A percentile compares a stretch with the other conserved stretches of the same genome.
phyloP scores from a whole-genome alignment of 108 stramenopile genomes.

The Bacterosira constricta region DNA sequence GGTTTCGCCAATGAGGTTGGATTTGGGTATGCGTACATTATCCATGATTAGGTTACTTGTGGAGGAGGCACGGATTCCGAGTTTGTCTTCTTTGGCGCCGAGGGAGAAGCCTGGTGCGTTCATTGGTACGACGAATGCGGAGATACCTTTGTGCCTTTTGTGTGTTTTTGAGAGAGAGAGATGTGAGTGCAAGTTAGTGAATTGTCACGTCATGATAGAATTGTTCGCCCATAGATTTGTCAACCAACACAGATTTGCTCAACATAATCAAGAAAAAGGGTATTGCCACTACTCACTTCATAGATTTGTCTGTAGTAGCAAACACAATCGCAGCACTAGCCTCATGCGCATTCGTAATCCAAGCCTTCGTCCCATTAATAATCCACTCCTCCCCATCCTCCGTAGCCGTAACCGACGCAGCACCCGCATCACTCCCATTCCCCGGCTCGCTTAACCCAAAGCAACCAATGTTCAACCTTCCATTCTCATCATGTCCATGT shows the following conservation, averaged over 20 bases:
- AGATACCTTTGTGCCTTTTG: constrained; percentile 92
- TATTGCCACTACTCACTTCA: constrained; percentile 75
- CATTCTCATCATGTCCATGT: constrained; percentile 45
- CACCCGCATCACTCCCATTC: constrained; percentile 94
- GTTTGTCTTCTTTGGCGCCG: constrained; percentile 97
- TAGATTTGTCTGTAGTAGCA: constrained; percentile 95
- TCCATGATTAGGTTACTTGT: constrained; percentile 97
- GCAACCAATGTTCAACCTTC: constrained; percentile 73
- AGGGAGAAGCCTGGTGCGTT: constrained; percentile 89
- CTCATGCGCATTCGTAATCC: constrained; percentile 98
- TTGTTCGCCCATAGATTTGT: too few relatives aligned
- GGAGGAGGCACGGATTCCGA: constrained; percentile 95
- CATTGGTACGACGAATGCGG: constrained; percentile 88
- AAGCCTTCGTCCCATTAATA: constrained; percentile 98
- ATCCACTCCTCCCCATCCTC: constrained; percentile 90
- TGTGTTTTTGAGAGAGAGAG: too few relatives aligned
- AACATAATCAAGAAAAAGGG: too few relatives aligned
- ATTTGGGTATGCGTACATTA: constrained; percentile 84
- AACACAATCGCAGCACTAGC: constrained; percentile 92
- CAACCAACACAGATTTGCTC: too few relatives aligned
- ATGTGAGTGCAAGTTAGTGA: too few relatives aligned
- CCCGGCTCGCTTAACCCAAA: constrained; percentile 94
- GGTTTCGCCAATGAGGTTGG: constrained; percentile 76
- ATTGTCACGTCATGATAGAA: too few relatives aligned
- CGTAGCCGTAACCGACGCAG: constrained; percentile 91